These are phyloP conservation scores for Pittosporum tobira DNA, from an alignment of 129 eudicot genomes.

Conservation along the genomic window DNA sequence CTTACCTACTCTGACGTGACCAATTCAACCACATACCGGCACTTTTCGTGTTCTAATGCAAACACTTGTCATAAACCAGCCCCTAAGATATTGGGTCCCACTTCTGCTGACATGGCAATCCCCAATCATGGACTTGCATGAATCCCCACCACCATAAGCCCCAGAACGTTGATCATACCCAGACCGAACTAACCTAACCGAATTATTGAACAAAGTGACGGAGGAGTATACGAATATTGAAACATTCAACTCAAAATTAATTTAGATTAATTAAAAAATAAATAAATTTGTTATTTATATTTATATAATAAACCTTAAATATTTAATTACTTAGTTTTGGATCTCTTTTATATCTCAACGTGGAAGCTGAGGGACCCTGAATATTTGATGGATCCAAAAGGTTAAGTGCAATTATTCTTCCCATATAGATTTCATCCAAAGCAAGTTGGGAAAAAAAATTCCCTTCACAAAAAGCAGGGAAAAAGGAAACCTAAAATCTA, in stretches of 20 bases:
- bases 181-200: not conserved
- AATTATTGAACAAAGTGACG: slow-evolving; percentile 10
- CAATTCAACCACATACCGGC: slow-evolving; percentile 21
- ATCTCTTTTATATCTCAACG: too few relatives aligned
- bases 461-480: slow-evolving; percentile 1
- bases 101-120: slow-evolving; percentile 27
- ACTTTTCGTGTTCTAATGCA: slow-evolving; percentile 25
- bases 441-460: slow-evolving; percentile 3
- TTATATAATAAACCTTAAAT: too few relatives aligned
- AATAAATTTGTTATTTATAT: too few relatives aligned
- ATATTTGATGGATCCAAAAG: slow-evolving; percentile 11
- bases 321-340: too few relatives aligned
- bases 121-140: not conserved
- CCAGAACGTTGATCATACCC: too few relatives aligned
- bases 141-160: not conserved
- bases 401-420: slow-evolving; percentile 12
- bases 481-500: slow-evolving; percentile 7
- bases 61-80: slow-evolving; percentile 24
- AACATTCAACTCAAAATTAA: too few relatives aligned
- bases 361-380: slow-evolving; percentile 4
- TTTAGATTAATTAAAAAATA: too few relatives aligned
- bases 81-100: slow-evolving; percentile 19
- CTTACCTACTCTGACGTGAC: slow-evolving; percentile 27
- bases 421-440: slow-evolving; percentile 3
- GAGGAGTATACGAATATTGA: too few relatives aligned